phyloP scores from a whole-genome alignment of 2,329 filamentous ascomycete species.

The Botrytis tulipae region DNA sequence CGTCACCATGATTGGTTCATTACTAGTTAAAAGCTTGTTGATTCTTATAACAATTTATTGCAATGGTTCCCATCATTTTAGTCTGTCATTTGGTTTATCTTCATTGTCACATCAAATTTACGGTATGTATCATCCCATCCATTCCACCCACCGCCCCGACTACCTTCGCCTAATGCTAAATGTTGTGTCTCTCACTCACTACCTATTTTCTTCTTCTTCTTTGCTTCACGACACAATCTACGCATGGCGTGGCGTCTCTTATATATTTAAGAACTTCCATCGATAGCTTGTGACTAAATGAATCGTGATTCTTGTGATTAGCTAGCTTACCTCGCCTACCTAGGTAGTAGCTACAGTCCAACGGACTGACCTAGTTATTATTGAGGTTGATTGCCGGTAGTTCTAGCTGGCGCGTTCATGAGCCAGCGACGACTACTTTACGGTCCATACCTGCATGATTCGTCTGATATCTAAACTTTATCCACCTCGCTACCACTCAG shows the following conservation, averaged over 20 bases:
- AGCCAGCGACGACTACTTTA: background rate
- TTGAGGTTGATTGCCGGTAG: conserved; percentile 11
- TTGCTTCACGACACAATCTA: conserved; percentile 3
- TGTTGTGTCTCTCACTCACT: background rate
- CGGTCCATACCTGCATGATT: background rate
- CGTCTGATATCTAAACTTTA: conserved; percentile 7
- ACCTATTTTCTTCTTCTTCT: background rate
- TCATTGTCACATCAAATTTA: conserved; percentile 7
- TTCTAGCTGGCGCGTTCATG: background rate
- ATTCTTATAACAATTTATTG: background rate
- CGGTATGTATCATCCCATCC: background rate
- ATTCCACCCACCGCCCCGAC: background rate
- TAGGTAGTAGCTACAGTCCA: background rate
- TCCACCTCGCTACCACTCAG: background rate
- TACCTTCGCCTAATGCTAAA: conserved; percentile 1
- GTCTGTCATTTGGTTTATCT: background rate
- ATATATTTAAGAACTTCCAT: background rate
- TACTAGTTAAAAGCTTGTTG: background rate
- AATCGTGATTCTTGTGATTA: background rate
- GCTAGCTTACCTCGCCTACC: background rate
- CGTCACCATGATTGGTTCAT: conserved; percentile 13
- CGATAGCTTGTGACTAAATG: background rate
- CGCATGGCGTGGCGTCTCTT: conserved; percentile 1
- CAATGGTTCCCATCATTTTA: background rate
- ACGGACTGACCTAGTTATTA: background rate